Base-by-base conservation (phyloP, 129 eudicot genomes). In the Flaveria sonorensis region DNA sequence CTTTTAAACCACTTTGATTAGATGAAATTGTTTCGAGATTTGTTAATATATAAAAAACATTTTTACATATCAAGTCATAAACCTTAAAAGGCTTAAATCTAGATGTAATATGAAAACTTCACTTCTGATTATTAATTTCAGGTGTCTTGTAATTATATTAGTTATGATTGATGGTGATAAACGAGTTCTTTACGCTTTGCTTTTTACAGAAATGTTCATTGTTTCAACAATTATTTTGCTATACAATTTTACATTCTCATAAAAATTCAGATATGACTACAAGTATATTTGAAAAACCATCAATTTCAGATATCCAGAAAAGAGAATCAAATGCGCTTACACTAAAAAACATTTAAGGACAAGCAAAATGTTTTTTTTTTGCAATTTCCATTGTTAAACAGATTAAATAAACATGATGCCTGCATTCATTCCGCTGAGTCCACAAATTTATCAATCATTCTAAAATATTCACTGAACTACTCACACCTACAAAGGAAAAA, bases 231-330 rank as follows among this genome's bases (percentile, higher is more conserved):
- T 3, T 50, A 26, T 7, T 46, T 62, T 74, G 69, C 43, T 26
- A 62, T 60, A 57, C 30, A 6, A 15, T 48, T 70, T 4, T 10
- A 32, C 6, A 23, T 15, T 70, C 57, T 70, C 21, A 13, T 48
- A 24, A 2, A 24, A 30, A 15, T n/a, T 51, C 21, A 32, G 23
- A 52, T 30, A 30, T 30, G 36, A 3, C 36, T 30, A 30, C 36
- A 30, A n/a, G 15, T 7, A 72, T 72, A 53, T 72, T 18, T n/a
- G 48, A 72, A 72, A 19, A 72, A 72, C 30, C 26, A 50, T 48
- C 50, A 18, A 18, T 30, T 72, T 53, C 3, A 42, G 24, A 10
- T n/a, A 53, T 72, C 20, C 66, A 55, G n/a, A 60, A 43, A 42
- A 13, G 46, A 2, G 24, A 24, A 70, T 69, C 42, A 10, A 46